Evolutionary conservation across 2,329 filamentous ascomycete genomes (phyloP).

Genomic region (Diplodia sapinea): DNA sequence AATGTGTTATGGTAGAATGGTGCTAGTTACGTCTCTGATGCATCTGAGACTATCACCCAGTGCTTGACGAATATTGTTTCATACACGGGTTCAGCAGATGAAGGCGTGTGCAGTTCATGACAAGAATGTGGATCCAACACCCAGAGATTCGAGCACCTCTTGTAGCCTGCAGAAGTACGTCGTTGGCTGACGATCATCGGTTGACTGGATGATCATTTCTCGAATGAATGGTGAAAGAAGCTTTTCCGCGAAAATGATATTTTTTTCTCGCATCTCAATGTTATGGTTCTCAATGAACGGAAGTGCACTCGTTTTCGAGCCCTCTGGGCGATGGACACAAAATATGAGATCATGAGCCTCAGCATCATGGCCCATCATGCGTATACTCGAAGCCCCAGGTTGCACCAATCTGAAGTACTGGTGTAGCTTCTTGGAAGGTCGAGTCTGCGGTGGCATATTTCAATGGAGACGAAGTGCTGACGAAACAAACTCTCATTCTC

Average conservation of each 20-base stretch:
- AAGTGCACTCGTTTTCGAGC: neutral
- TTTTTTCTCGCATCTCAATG: neutral
- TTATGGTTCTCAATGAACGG: neutral
- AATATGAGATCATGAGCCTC: neutral
- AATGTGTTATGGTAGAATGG: neutral
- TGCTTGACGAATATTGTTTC: neutral
- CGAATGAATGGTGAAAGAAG: neutral
- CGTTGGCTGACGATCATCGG: neutral
- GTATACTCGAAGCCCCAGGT: neutral
- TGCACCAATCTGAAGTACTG: neutral
- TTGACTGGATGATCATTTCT: neutral
- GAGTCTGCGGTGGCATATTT: neutral
- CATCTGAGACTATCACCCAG: neutral
- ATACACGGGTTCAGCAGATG: neutral
- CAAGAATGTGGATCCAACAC: neutral
- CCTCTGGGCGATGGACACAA: neutral
- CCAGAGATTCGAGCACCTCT: neutral
- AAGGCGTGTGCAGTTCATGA: neutral
- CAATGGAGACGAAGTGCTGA: constrained; percentile 10
- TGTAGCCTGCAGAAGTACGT: neutral
- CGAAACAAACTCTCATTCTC: constrained; percentile 2
- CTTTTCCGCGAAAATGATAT: neutral
- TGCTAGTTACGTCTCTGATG: neutral
- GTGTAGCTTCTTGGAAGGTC: neutral
- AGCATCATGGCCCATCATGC: neutral